Conservation (phyloP, 352 stramenopile species). For the Phytophthora megakarya region DNA sequence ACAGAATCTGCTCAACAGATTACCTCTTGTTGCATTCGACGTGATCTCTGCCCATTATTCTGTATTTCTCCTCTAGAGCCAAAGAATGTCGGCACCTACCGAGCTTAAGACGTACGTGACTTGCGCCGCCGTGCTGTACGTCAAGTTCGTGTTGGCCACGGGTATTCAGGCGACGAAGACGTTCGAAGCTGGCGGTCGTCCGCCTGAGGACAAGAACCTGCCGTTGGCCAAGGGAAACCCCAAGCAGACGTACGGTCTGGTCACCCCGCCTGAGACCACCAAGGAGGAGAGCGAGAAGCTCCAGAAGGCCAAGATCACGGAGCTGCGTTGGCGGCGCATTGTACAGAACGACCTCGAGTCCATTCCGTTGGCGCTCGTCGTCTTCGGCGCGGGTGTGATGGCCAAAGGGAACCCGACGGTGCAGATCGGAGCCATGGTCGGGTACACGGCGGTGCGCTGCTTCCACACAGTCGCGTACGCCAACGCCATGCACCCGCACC, state of each 20-base stretch:
- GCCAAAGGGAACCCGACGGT: constrained; percentile 36
- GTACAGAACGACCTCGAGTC: constrained; percentile 68
- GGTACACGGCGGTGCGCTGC: constrained; percentile 49
- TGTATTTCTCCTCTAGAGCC: constrained; percentile 12
- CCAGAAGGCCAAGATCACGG: constrained; percentile 37
- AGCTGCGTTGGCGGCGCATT: constrained; percentile 58
- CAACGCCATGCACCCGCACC: constrained; percentile 51
- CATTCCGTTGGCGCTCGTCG: constrained; percentile 54
- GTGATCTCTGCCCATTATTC: constrained; percentile 16
- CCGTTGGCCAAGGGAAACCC: constrained; percentile 43
- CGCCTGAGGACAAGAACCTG: constrained; percentile 58
- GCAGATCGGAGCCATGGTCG: constrained; percentile 40
- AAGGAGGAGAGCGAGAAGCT: constrained; percentile 37
- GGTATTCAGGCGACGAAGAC: constrained; percentile 56
- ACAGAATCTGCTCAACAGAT: too few relatives aligned
- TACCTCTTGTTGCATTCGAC: background rate
- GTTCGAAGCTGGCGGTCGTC: constrained; percentile 47
- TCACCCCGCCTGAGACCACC: constrained; percentile 20
- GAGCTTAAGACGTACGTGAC: constrained; percentile 63
- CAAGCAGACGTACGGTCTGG: constrained; percentile 48
- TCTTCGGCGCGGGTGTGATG: constrained; percentile 49
- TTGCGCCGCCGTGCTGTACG: constrained; percentile 57
- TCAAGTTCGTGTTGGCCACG: constrained; percentile 67
- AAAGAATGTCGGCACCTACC: constrained; percentile 32
- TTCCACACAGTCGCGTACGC: constrained; percentile 57